Percentiles rank a stretch among this genome's conserved stretches.
phyloP scores from a whole-genome alignment of 371 early-diverging fungal genomes.

The Haplosporangium sp. region DNA sequence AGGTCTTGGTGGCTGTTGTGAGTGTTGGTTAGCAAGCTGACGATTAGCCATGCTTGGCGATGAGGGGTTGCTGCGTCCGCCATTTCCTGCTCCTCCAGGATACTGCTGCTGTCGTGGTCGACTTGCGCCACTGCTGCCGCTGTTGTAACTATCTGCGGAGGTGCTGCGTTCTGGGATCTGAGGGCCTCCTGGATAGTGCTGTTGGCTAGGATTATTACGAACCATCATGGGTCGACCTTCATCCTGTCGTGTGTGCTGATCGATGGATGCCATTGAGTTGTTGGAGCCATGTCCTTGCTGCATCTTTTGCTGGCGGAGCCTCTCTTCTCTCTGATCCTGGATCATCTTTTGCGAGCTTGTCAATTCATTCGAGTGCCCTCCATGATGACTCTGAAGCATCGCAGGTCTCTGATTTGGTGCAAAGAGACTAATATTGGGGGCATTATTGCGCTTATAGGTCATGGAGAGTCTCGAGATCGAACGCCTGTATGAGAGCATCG shows the following conservation, averaged over 20 bases:
- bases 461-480: slow-evolving; percentile 48
- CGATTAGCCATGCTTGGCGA: slow-evolving; percentile 34
- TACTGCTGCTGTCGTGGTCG: slow-evolving; percentile 20
- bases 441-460: slow-evolving; percentile 36
- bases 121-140: slow-evolving; percentile 2
- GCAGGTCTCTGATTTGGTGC: slow-evolving; percentile 42
- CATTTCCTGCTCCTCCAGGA: slow-evolving; percentile 10
- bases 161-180: slow-evolving; percentile 42
- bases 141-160: slow-evolving; percentile 25
- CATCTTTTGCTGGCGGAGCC: slow-evolving; percentile 42
- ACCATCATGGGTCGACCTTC: slow-evolving; percentile 20
- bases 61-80: slow-evolving; percentile 31
- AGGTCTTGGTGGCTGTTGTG: slow-evolving; percentile 15
- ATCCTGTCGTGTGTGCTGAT: slow-evolving; percentile 30
- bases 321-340: slow-evolving; percentile 51
- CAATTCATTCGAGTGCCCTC: slow-evolving; percentile 8
- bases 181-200: slow-evolving; percentile 1
- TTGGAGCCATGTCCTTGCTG: slow-evolving; percentile 3
- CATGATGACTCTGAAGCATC: slow-evolving; percentile 21
- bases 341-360: slow-evolving; percentile 51
- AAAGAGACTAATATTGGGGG: slow-evolving; percentile 51
- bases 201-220: slow-evolving; percentile 8
- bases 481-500: slow-evolving; percentile 42
- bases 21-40: slow-evolving; percentile 16
- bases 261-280: slow-evolving; percentile 23